Evolutionary conservation across 345 rosid genomes (phyloP).

Genomic region (Sapria himalayana): DNA sequence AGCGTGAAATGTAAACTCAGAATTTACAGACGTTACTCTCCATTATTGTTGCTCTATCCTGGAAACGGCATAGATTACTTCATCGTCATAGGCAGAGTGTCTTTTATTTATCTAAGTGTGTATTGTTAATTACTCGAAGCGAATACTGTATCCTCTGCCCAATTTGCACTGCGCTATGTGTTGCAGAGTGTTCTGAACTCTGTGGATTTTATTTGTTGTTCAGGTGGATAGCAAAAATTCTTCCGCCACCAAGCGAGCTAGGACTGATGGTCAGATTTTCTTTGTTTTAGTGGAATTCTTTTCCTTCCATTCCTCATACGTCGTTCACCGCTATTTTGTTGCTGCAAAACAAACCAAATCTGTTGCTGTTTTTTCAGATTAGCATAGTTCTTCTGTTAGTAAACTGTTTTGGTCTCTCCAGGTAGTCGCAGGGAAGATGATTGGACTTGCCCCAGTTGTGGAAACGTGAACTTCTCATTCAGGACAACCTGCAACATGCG

Average conservation of each 20-base stretch:
- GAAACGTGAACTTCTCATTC: conserved; percentile 88
- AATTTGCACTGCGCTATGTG: no score
- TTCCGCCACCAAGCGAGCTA: conserved; percentile 89
- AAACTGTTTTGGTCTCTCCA: conserved; percentile 9
- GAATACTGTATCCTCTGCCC: no score
- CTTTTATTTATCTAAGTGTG: no score
- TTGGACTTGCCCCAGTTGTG: conserved; percentile 97
- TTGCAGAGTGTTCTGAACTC: no score
- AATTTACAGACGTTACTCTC: no score
- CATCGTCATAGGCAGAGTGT: no score
- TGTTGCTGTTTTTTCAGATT: conserved; percentile 1
- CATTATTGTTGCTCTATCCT: no score
- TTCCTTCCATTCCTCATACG: neutral
- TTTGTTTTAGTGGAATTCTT: neutral
- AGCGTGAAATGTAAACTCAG: no score
- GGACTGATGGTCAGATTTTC: conserved; percentile 61
- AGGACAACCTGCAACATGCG: conserved; percentile 98
- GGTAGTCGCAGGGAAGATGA: conserved; percentile 99
- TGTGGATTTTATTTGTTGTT: no score
- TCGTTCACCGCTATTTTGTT: neutral
- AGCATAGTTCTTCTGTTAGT: no score
- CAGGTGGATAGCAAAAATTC: conserved; percentile 94
- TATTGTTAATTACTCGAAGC: no score
- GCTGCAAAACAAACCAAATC: neutral
- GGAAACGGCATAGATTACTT: no score